Evolutionary conservation across 129 eudicot species (phyloP), one percentile per base, ranked within the genome.

Genomic region (Rutidosis leptorrhynchoides): DNA sequence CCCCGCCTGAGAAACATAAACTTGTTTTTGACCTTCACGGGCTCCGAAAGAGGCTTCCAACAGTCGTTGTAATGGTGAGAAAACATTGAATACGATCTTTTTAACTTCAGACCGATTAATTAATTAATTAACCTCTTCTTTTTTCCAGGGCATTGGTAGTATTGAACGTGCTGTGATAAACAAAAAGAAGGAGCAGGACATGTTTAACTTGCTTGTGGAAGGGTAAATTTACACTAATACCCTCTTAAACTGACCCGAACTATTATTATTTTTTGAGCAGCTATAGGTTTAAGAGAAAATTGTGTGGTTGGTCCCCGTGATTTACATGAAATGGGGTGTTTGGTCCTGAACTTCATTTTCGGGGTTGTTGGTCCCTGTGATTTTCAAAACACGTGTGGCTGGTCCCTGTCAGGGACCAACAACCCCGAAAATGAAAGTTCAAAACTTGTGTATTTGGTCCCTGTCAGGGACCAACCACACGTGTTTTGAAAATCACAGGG

Each of bases 71-170:
- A 24, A 83, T 82, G 98, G 98, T 88, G 68, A 75, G 84, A 22
- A 8, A 21, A 17, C 37, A 37, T 56, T 28, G 25, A 23, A 64
- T 54, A 21, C 48, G 21, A 67, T 32, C 24, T n/a, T 70, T 60
- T 11, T 11, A 61, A 27, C 51, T 16, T n/a, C n/a, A n/a, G n/a
- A n/a, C n/a, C n/a, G n/a, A n/a, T n/a, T n/a, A n/a, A n/a, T n/a
- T 58, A 65, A 68, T 45, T 21, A 26, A 24, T 6, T 16, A 65
- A 24, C n/a, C 7, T 7, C 61, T 15, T 15, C 37, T 56, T 63
- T 30, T n/a, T 77, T 77, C 9, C 87, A 92, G 98, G 98, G 98
- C n/a, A 88, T 88, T 60, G 75, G 77, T 78, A 78, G 92, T n/a
- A 74, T 93, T 65, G 95, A 89, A 73, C 91, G 98, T 16, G 95